Evolutionary conservation across 306 rosid genomes (phyloP).

Genomic region (Cicer chorassanicum): DNA sequence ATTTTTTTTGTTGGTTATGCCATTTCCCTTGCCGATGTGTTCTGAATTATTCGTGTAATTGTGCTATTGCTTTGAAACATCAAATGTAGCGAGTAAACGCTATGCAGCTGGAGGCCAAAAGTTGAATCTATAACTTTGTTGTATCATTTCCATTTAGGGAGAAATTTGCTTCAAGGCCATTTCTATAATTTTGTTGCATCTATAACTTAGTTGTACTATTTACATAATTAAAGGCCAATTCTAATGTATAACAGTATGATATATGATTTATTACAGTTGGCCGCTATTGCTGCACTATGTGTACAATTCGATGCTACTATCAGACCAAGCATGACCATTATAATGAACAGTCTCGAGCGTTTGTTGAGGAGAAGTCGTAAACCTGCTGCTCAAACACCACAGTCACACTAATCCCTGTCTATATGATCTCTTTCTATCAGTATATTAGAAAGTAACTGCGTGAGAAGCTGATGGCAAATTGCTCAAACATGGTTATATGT

Average conservation of each 20-base stretch:
- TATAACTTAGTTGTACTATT: too few relatives aligned
- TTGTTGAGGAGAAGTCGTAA: slow-evolving; percentile 64
- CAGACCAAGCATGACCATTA: slow-evolving; percentile 95
- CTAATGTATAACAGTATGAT: slow-evolving; percentile 17
- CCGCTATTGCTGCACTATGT: slow-evolving; percentile 90
- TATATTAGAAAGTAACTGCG: slow-evolving; percentile 39
- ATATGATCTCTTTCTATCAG: slow-evolving; percentile 39
- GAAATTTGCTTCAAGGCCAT: too few relatives aligned
- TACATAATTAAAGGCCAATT: too few relatives aligned
- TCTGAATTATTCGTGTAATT: slow-evolving; percentile 2
- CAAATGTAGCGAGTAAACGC: too few relatives aligned
- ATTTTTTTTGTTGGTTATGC: not conserved
- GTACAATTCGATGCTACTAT: slow-evolving; percentile 92
- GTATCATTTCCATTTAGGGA: too few relatives aligned
- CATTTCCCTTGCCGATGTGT: slow-evolving; percentile 15
- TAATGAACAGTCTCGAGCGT: slow-evolving; percentile 89
- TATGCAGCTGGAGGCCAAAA: too few relatives aligned
- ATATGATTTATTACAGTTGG: slow-evolving; percentile 63
- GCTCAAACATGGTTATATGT: slow-evolving; percentile 49
- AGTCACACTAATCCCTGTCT: slow-evolving; percentile 49
- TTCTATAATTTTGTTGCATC: too few relatives aligned
- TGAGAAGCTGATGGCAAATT: slow-evolving; percentile 50
- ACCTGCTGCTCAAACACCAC: slow-evolving; percentile 61
- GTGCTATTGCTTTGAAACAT: too few relatives aligned
- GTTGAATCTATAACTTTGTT: too few relatives aligned